These are phyloP conservation scores for Gastrolobium bilobum DNA, from an alignment of 306 rosid species.

Conservation along the genomic window DNA sequence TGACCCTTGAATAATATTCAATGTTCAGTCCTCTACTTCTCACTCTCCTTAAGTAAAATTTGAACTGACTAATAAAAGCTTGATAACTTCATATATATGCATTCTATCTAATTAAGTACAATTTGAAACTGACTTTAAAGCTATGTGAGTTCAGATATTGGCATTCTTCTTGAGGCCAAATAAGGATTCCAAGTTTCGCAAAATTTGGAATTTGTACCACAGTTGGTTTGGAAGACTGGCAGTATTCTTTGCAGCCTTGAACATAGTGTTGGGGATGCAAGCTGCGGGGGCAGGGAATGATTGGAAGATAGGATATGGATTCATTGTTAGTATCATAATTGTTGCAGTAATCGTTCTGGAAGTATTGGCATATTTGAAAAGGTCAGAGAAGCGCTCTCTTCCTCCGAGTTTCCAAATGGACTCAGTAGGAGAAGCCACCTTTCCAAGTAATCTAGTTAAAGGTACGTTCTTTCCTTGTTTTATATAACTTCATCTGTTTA, in stretches of 20 bases:
- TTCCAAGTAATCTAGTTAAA: conserved; percentile 49
- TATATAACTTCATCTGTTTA: background rate
- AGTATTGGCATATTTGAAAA: conserved; percentile 75
- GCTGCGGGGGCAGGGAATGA: conserved; percentile 82
- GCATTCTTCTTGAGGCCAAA: conserved; percentile 86
- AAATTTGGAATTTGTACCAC: conserved; percentile 92
- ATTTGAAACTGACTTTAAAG: conserved; percentile 43
- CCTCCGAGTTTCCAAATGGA: conserved; percentile 71
- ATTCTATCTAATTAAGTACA: conserved; percentile 49
- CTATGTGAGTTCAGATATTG: conserved; percentile 66
- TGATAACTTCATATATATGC: conserved; percentile 59
- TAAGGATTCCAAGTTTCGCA: conserved; percentile 77
- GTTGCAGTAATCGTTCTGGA: conserved; percentile 75
- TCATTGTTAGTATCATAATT: conserved; percentile 71
- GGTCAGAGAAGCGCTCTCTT: conserved; percentile 62
- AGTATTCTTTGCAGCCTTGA: conserved; percentile 86
- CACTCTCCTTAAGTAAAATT: background rate
- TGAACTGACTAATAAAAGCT: conserved; percentile 28
- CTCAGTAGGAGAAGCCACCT: conserved; percentile 55
- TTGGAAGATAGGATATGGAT: conserved; percentile 91
- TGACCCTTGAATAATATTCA: conserved; percentile 14
- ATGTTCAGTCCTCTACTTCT: conserved; percentile 16
- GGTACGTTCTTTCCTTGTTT: conserved; percentile 39
- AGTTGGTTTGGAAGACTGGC: conserved; percentile 93
- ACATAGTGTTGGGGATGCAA: conserved; percentile 86